Evolutionary conservation across 495 filamentous ascomycete species (phyloP).

Genomic region (Elasticomyces elasticus): DNA sequence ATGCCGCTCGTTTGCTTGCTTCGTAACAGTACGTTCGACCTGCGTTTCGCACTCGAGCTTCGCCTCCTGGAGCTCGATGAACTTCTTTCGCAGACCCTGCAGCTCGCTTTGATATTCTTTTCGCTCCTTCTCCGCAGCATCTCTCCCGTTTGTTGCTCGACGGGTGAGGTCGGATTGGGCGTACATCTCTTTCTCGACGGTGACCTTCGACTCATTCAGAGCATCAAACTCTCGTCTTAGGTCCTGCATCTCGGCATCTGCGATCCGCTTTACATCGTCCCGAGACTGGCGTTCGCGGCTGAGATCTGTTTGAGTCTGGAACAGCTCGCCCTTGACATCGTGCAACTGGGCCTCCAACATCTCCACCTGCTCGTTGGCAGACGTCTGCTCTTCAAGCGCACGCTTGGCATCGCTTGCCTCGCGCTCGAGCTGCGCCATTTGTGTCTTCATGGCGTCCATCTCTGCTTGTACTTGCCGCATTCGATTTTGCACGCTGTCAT

Average conservation of each 20-base stretch:
- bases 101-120: constrained; percentile 84
- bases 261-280: constrained; percentile 85
- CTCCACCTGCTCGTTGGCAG: constrained; percentile 80
- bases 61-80: constrained; percentile 72
- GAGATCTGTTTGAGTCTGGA: constrained; percentile 75
- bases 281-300: constrained; percentile 90
- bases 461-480: constrained; percentile 81
- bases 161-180: constrained; percentile 91
- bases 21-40: constrained; percentile 68
- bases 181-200: constrained; percentile 96
- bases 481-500: constrained; percentile 67
- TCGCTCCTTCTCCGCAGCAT: constrained; percentile 70
- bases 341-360: constrained; percentile 79
- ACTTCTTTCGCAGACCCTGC: constrained; percentile 68
- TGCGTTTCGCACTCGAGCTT: constrained; percentile 70
- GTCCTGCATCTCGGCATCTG: constrained; percentile 74
- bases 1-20: constrained; percentile 73
- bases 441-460: constrained; percentile 72
- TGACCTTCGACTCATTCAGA: constrained; percentile 93
- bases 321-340: constrained; percentile 76
- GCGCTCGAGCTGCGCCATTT: constrained; percentile 71
- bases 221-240: constrained; percentile 75
- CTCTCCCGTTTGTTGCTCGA: constrained; percentile 70
- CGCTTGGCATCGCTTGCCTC: constrained; percentile 82
- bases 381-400: constrained; percentile 76